Conservation (phyloP, 495 filamentous ascomycete species). For the Penicillium lagena region DNA sequence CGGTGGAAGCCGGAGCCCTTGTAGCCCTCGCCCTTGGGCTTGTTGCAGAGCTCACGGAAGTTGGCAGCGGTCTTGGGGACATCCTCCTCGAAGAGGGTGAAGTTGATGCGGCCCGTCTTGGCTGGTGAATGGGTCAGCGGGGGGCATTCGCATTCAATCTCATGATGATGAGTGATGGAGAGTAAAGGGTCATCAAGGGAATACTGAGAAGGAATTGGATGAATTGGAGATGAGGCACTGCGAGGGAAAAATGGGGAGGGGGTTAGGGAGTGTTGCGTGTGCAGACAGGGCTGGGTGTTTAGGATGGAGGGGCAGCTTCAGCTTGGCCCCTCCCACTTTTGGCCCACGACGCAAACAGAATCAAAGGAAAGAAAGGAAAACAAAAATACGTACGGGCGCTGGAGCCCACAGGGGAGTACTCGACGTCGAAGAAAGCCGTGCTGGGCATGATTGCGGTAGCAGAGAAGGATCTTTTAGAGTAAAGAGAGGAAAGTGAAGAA, state of each 20-base stretch:
- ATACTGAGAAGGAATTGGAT: background rate
- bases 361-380: conserved; percentile 1
- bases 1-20: conserved; percentile 91
- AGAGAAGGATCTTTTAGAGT: conserved; percentile 52
- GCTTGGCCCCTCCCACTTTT: no score
- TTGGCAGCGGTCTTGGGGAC: conserved; percentile 94
- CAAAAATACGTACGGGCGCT: conserved; percentile 52
- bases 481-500: conserved; percentile 40
- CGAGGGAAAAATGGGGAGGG: conserved; percentile 9
- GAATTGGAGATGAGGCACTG: conserved; percentile 5
- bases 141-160: no score
- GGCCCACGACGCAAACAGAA: no score
- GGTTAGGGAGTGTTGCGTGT: no score
- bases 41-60: conserved; percentile 95
- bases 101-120: conserved; percentile 76
- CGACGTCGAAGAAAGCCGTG: conserved; percentile 61
- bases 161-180: no score
- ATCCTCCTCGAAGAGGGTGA: conserved; percentile 79
- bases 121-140: conserved; percentile 36
- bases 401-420: conserved; percentile 49
- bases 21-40: conserved; percentile 82
- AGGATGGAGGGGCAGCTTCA: no score
- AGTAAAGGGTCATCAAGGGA: background rate
- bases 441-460: conserved; percentile 59
- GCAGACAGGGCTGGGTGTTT: no score